Evolutionary conservation across 768 basidiomycete species (phyloP).

Genomic region (Serendipita sp.): DNA sequence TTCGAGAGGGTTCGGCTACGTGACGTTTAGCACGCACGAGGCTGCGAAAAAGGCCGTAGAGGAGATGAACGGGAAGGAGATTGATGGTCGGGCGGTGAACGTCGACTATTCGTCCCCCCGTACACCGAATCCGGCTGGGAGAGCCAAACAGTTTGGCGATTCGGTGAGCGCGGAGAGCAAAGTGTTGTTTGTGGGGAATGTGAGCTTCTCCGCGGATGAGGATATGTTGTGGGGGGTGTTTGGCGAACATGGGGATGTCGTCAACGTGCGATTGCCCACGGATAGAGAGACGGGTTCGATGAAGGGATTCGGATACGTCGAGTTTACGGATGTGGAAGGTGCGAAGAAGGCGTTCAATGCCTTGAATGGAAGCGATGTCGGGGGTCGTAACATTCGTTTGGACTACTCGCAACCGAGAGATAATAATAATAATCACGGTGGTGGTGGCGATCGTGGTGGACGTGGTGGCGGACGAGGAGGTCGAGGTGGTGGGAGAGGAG

Average conservation of each 20-base stretch:
- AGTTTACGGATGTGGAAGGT: slow-evolving; percentile 66
- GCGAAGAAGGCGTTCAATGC: slow-evolving; percentile 70
- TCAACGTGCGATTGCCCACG: slow-evolving; percentile 79
- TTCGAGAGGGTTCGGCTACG: slow-evolving; percentile 76
- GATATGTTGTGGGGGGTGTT: slow-evolving; percentile 84
- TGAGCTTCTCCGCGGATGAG: slow-evolving; percentile 66
- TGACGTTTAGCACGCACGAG: slow-evolving; percentile 52
- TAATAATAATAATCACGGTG: slow-evolving; percentile 40
- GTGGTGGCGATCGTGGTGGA: slow-evolving; percentile 25
- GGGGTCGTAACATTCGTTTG: slow-evolving; percentile 64
- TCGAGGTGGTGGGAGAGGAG: slow-evolving; percentile 20
- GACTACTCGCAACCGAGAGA: slow-evolving; percentile 73
- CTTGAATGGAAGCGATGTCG: slow-evolving; percentile 56
- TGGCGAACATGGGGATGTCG: slow-evolving; percentile 70
- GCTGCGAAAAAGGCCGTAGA: slow-evolving; percentile 67
- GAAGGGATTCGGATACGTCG: slow-evolving; percentile 96
- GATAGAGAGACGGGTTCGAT: slow-evolving; percentile 80
- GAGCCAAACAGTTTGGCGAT: slow-evolving; percentile 68
- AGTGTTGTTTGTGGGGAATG: slow-evolving; percentile 82
- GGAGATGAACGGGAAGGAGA: slow-evolving; percentile 66
- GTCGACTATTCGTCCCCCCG: slow-evolving; percentile 63
- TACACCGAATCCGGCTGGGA: slow-evolving; percentile 35
- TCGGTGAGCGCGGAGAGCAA: slow-evolving; percentile 36
- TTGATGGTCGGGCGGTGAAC: slow-evolving; percentile 81
- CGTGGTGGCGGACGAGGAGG: slow-evolving; percentile 22